phyloP scores from a whole-genome alignment of 495 filamentous ascomycete species.

The Annulohypoxylon moriforme region DNA sequence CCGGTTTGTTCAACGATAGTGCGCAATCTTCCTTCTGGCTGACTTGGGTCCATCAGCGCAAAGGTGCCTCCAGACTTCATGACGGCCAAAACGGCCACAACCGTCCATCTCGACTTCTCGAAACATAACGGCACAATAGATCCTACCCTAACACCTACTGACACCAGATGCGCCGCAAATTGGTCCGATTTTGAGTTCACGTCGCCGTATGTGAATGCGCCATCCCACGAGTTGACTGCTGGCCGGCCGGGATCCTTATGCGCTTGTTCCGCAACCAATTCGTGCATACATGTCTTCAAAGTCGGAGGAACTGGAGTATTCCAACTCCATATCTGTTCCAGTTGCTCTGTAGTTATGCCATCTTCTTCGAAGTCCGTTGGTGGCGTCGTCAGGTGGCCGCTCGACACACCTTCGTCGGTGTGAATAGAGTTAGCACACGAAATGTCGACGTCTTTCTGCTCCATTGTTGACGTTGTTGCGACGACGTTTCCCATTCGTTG shows the following conservation, averaged over 20 bases:
- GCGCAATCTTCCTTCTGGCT: constrained; percentile 61
- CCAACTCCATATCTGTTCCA: constrained; percentile 56
- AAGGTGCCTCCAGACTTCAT: constrained; percentile 64
- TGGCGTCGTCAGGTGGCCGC: constrained; percentile 43
- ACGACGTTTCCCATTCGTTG: constrained; percentile 9
- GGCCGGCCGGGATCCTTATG: constrained; percentile 40
- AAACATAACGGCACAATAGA: constrained; percentile 64
- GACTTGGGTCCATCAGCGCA: constrained; percentile 55
- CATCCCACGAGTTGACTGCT: constrained; percentile 68
- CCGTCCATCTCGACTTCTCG: constrained; percentile 66
- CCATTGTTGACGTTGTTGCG: constrained; percentile 25
- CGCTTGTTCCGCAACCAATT: constrained; percentile 51
- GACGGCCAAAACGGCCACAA: constrained; percentile 64
- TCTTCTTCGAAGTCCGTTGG: constrained; percentile 47
- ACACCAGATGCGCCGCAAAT: constrained; percentile 58
- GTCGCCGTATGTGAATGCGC: constrained; percentile 66
- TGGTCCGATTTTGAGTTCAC: constrained; percentile 60
- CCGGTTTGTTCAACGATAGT: constrained; percentile 64
- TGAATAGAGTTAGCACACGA: constrained; percentile 31
- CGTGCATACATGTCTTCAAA: constrained; percentile 54
- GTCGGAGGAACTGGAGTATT: constrained; percentile 54
- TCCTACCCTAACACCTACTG: constrained; percentile 59
- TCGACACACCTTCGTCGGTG: constrained; percentile 42
- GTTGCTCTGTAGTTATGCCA: constrained; percentile 41
- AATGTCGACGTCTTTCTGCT: constrained; percentile 23